Evolutionary conservation across 306 rosid species (phyloP).

Genomic region (Delonix regia): DNA sequence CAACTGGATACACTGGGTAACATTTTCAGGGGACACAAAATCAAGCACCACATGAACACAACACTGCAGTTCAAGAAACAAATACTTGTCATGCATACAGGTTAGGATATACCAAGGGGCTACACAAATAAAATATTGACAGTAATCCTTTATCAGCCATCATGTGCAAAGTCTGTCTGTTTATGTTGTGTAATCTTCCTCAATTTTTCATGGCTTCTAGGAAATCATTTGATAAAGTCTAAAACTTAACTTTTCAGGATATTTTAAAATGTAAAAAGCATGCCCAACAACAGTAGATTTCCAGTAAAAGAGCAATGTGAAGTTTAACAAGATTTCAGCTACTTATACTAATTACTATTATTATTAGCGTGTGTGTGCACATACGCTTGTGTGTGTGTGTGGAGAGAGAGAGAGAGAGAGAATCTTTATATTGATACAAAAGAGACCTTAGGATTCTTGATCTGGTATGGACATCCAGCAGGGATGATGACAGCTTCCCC

Average conservation of each 20-base stretch:
- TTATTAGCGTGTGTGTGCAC: too few species aligned
- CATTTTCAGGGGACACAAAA: conserved; percentile 90
- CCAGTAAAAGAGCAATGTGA: conserved; percentile 11
- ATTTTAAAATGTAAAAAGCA: conserved; percentile 10
- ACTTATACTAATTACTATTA: neutral
- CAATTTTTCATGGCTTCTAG: conserved; percentile 20
- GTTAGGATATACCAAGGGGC: conserved; percentile 3
- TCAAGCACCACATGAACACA: conserved; percentile 88
- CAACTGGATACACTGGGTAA: conserved; percentile 66
- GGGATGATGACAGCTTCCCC: conserved; percentile 99
- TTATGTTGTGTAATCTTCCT: conserved; percentile 8
- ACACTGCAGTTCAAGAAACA: conserved; percentile 59
- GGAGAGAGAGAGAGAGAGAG: conserved; percentile 12
- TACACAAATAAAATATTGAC: neutral
- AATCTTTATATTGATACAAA: conserved; percentile 24
- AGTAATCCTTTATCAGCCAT: conserved; percentile 5
- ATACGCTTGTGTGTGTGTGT: too few species aligned
- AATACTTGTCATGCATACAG: conserved; percentile 17
- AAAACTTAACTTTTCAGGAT: neutral
- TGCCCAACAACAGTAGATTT: conserved; percentile 2
- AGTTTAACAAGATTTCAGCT: conserved; percentile 14
- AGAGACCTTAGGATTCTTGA: conserved; percentile 79
- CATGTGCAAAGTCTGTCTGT: neutral
- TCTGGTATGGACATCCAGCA: conserved; percentile 99
- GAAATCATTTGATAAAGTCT: neutral